phyloP scores from a whole-genome alignment of 2,329 filamentous ascomycete genomes.

The Colletotrichum ledebouriae region DNA sequence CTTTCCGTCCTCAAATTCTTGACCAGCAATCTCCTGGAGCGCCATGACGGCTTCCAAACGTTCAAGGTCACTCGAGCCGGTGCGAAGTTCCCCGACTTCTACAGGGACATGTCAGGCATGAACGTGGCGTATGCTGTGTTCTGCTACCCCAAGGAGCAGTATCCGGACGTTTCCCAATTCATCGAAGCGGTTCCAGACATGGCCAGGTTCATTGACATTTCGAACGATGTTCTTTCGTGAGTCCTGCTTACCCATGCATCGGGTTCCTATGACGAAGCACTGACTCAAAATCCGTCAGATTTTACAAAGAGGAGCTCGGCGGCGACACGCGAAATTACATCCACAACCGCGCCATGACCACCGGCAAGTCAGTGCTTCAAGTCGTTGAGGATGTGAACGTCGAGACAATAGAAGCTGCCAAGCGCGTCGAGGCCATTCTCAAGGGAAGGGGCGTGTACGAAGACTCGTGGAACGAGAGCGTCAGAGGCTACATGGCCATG shows the following conservation, averaged over 20 bases:
- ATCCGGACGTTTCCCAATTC: slow-evolving; percentile 42
- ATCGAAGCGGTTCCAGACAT: slow-evolving; percentile 46
- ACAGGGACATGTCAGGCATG: slow-evolving; percentile 44
- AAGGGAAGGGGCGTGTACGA: slow-evolving; percentile 43
- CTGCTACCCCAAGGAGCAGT: slow-evolving; percentile 43
- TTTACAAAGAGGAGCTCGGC: slow-evolving; percentile 45
- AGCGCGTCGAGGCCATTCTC: slow-evolving; percentile 40
- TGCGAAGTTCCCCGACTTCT: slow-evolving; percentile 43
- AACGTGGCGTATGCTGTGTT: slow-evolving; percentile 45
- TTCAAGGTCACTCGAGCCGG: slow-evolving; percentile 41
- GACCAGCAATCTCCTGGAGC: slow-evolving; percentile 44
- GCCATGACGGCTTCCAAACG: slow-evolving; percentile 43
- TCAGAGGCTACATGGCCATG: slow-evolving; percentile 44
- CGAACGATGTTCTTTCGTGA: slow-evolving; percentile 46
- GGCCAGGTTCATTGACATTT: slow-evolving; percentile 44
- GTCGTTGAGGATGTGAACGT: slow-evolving; percentile 38
- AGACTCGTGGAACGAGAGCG: slow-evolving; percentile 41
- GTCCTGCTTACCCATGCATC: slow-evolving; percentile 10
- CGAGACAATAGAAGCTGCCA: slow-evolving; percentile 39
- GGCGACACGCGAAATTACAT: slow-evolving; percentile 44
- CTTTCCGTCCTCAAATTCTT: slow-evolving; percentile 45
- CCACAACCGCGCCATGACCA: slow-evolving; percentile 42
- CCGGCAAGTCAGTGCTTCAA: slow-evolving; percentile 20
- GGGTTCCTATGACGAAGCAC: not conserved
- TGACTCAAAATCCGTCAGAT: slow-evolving; percentile 32